These are phyloP conservation scores for Penicillium sp. DNA, from an alignment of 2,329 filamentous ascomycete species.

Conservation along the genomic window DNA sequence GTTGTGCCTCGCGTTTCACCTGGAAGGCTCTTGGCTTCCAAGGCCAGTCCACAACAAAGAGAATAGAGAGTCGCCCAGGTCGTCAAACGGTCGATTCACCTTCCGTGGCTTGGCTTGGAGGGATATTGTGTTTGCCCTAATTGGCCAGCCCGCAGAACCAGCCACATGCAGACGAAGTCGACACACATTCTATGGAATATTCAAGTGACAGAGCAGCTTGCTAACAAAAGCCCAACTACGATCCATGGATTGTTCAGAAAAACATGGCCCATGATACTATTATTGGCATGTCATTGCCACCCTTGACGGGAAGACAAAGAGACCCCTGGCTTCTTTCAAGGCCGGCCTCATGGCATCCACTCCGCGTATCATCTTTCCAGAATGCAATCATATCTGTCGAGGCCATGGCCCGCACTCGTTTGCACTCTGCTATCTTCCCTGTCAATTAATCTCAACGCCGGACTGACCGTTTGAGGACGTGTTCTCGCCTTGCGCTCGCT, in stretches of 20 bases:
- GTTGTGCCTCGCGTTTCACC: neutral
- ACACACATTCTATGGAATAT: neutral
- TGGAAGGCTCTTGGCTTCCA: neutral
- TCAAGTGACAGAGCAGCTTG: neutral
- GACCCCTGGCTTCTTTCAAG: neutral
- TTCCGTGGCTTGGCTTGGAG: too few species aligned
- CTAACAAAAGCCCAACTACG: neutral
- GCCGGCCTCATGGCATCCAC: neutral
- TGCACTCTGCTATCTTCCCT: neutral
- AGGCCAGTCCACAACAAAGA: neutral
- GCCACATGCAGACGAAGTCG: neutral
- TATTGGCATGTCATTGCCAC: neutral
- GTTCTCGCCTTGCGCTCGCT: neutral
- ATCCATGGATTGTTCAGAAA: neutral
- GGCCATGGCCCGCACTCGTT: neutral
- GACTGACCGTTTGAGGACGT: neutral
- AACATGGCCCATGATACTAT: neutral
- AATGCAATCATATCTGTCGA: neutral
- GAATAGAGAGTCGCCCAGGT: neutral
- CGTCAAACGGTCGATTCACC: neutral
- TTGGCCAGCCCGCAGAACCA: neutral
- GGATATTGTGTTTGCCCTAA: too few species aligned
- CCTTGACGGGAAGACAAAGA: slow-evolving; percentile 1
- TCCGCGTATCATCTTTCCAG: neutral
- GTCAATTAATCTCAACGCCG: neutral